Evolutionary conservation across 208 protist species (phyloP), one percentile per base, ranked within the genome.

Genomic region (Crithidia acanthocephali): DNA sequence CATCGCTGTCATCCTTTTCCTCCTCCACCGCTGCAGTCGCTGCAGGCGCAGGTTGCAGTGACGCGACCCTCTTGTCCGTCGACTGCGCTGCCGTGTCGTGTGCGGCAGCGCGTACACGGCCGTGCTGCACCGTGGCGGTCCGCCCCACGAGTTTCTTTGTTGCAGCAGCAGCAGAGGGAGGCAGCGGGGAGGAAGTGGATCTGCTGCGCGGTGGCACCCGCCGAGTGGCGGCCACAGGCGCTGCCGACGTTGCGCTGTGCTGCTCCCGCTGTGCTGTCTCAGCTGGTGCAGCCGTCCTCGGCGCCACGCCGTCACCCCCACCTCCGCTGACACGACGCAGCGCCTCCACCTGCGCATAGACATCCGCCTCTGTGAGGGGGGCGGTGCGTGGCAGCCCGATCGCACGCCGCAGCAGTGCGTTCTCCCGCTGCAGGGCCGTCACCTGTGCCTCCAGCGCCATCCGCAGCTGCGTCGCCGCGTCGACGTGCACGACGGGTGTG

Each of bases 381-480:
- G 64, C 45, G 2, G n/a, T 56, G 27, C 52, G 53, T 33, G 68
- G 53, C 23, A 73, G 64, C 33, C 30, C 50, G 60, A 73, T 52
- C 18, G 63, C 68, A 50, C 47, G 47, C 18, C 91, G 86, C 44
- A 95, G 71, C 45, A 86, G 18, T 8, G 58, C 60, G 23, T 95
- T 95, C 69, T 96, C 89, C 9, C 22, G 13, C 45, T 68, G 74
- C 11, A 94, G 63, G 35, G 45, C 59, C 20, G 66, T 58, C 18
- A 93, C 65, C 32, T 60, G 61, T 40, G 47, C 65, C 58, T 81
- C 77, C 64, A 95, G 50, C 11, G 84, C 66, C 58, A 84, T 84
- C 23, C 91, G 61, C 56, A 85, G 74, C 65, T 88, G 68, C 60
- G 88, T 81, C 13, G 79, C 73, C 18, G 79, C 72, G 76, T 96